Evolutionary conservation across 768 basidiomycete species (phyloP).

Genomic region (Trametes meyenii): DNA sequence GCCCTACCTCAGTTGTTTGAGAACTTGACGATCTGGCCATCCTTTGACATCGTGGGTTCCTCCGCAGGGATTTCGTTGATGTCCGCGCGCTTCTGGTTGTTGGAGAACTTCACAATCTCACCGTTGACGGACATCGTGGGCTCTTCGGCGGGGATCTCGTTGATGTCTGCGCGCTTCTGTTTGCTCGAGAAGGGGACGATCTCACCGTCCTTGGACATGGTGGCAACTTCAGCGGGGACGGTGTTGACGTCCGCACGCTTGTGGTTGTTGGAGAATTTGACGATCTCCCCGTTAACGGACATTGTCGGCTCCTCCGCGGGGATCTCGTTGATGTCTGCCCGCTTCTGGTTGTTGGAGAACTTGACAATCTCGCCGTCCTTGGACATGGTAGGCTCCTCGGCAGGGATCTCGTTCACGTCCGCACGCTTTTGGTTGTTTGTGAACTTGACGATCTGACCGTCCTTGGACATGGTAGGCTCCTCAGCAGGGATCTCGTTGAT

Average conservation of each 20-base stretch:
- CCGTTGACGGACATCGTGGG: constrained; percentile 34
- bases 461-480: constrained; percentile 37
- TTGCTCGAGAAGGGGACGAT: constrained; percentile 32
- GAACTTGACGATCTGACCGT: constrained; percentile 39
- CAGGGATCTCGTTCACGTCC: constrained; percentile 35
- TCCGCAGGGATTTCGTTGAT: constrained; percentile 38
- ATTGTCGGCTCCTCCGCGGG: constrained; percentile 30
- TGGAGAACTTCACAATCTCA: constrained; percentile 22
- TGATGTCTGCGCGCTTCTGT: constrained; percentile 24
- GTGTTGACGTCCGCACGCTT: constrained; percentile 34
- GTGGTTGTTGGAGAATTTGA: constrained; percentile 16
- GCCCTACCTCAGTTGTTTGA: constrained; percentile 16
- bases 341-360: constrained; percentile 30
- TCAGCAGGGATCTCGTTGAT: constrained; percentile 37
- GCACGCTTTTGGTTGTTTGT: constrained; percentile 22
- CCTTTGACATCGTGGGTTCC: constrained; percentile 37
- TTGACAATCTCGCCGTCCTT: constrained; percentile 36
- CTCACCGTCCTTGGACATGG: constrained; percentile 37
- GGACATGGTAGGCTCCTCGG: constrained; percentile 39
- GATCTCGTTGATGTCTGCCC: constrained; percentile 29
- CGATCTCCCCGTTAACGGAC: constrained; percentile 24
- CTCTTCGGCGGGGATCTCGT: constrained; percentile 37
- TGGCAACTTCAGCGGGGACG: constrained; percentile 37
- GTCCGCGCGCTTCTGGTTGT: constrained; percentile 24
- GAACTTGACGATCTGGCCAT: constrained; percentile 38